Conservation (phyloP, 2,329 filamentous ascomycete species). For the Lachnellula subtilissima region DNA sequence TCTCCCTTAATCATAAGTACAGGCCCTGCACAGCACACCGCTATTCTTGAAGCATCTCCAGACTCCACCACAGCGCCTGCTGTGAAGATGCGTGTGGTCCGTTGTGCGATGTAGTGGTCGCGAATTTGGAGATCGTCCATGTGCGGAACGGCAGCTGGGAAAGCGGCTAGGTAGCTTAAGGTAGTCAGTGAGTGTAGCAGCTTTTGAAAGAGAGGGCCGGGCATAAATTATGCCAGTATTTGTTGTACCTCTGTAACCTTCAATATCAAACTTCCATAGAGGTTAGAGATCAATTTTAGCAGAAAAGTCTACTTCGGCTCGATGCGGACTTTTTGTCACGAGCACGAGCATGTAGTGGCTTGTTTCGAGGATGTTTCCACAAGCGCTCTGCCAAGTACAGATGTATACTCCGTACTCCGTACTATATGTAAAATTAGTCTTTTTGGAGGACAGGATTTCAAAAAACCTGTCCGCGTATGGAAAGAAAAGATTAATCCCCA, state of each 20-base stretch:
- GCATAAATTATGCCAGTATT: no score
- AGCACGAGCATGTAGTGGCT: neutral
- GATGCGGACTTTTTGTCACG: neutral
- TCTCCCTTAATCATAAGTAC: neutral
- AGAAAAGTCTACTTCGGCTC: neutral
- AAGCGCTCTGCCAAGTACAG: neutral
- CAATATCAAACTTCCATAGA: no score
- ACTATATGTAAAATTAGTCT: neutral
- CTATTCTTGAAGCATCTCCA: neutral
- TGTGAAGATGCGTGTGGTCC: neutral
- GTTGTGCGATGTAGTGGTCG: neutral
- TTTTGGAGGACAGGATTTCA: neutral
- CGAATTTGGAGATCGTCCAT: neutral
- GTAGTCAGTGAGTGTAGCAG: neutral
- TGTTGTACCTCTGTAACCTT: no score
- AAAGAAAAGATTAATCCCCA: neutral
- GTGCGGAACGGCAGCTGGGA: neutral
- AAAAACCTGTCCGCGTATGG: neutral
- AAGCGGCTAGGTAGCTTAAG: neutral
- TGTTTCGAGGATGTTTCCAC: neutral
- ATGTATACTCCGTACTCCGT: neutral
- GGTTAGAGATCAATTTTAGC: neutral
- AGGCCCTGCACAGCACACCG: neutral
- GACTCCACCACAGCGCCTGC: constrained; percentile 1
- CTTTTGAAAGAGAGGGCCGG: neutral